Conservation (phyloP, 495 filamentous ascomycete genomes). For the Evansstolkia leycettana region DNA sequence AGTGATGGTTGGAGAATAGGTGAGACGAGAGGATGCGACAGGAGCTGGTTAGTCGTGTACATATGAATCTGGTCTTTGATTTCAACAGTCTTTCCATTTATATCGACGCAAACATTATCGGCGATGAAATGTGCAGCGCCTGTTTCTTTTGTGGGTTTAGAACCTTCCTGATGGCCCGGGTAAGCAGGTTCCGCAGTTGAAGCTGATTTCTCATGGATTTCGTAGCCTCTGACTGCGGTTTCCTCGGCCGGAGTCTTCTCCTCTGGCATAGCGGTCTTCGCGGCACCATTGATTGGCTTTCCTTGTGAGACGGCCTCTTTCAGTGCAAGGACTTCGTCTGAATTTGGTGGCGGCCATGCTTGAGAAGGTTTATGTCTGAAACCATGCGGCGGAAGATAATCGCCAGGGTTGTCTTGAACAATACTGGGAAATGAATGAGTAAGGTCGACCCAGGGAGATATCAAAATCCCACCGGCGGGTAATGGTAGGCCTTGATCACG, state of each 20-base stretch:
- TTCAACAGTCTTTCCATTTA: constrained; percentile 58
- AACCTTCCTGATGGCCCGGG: constrained; percentile 20
- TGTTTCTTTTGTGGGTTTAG: constrained; percentile 3
- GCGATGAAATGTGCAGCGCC: constrained; percentile 20
- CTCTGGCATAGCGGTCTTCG: not conserved
- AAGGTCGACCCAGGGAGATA: constrained; percentile 88
- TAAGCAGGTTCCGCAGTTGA: constrained; percentile 15
- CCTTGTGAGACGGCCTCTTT: constrained; percentile 17
- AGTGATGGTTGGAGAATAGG: constrained; percentile 75
- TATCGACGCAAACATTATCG: constrained; percentile 41
- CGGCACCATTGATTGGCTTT: constrained; percentile 2
- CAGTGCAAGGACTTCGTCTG: constrained; percentile 45
- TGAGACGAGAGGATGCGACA: constrained; percentile 81
- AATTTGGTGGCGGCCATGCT: constrained; percentile 84
- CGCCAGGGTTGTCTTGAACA: constrained; percentile 52
- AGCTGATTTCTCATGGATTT: constrained; percentile 16
- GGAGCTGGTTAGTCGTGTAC: constrained; percentile 79
- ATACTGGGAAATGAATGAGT: constrained; percentile 92
- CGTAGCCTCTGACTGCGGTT: constrained; percentile 29
- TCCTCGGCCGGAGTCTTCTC: constrained; percentile 14
- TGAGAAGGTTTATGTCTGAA: constrained; percentile 75
- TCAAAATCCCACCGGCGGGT: constrained; percentile 79
- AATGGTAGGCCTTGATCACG: constrained; percentile 71
- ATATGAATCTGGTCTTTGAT: constrained; percentile 92
- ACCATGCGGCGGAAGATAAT: constrained; percentile 79